Conservation (phyloP, 495 filamentous ascomycete genomes). For the Talaromyces wortmannii region DNA sequence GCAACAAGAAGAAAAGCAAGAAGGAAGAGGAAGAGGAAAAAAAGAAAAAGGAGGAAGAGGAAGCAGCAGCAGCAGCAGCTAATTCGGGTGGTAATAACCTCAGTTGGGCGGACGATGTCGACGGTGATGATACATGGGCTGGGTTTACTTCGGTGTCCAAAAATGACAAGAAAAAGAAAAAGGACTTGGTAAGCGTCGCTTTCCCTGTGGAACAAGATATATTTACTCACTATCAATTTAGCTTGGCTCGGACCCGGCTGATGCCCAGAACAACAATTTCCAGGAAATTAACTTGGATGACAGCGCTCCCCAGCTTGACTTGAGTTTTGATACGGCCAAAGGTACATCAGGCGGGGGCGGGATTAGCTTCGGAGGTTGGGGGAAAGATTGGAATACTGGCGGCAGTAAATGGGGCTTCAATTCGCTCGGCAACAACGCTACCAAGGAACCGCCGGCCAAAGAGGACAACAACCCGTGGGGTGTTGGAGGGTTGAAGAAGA, state of each 20-base stretch:
- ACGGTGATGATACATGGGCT: slow-evolving; percentile 28
- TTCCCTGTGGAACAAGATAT: background rate
- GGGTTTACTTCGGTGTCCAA: slow-evolving; percentile 25
- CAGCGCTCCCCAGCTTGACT: slow-evolving; percentile 34
- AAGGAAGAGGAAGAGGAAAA: slow-evolving; percentile 31
- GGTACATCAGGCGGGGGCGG: slow-evolving; percentile 23
- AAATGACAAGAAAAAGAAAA: slow-evolving; percentile 40
- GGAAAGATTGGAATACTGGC: slow-evolving; percentile 31
- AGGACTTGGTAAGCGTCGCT: slow-evolving; percentile 33
- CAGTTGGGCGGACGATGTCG: slow-evolving; percentile 37
- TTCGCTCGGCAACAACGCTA: slow-evolving; percentile 13
- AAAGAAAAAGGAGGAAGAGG: slow-evolving; percentile 28
- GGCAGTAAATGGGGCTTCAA: slow-evolving; percentile 29
- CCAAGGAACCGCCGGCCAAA: slow-evolving; percentile 22
- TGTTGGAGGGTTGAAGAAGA: slow-evolving; percentile 23
- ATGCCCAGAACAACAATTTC: slow-evolving; percentile 17
- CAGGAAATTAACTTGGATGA: slow-evolving; percentile 40
- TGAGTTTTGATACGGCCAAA: slow-evolving; percentile 31
- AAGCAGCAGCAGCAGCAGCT: slow-evolving; percentile 21
- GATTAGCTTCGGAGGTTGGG: slow-evolving; percentile 41
- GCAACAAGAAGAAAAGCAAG: slow-evolving; percentile 34
- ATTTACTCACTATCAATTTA: slow-evolving; percentile 7
- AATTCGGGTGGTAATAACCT: slow-evolving; percentile 23
- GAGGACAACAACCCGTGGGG: slow-evolving; percentile 37
- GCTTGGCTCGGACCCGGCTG: slow-evolving; percentile 9